Evolutionary conservation across 345 rosid genomes (phyloP).

Genomic region (Eucalyptus albens): DNA sequence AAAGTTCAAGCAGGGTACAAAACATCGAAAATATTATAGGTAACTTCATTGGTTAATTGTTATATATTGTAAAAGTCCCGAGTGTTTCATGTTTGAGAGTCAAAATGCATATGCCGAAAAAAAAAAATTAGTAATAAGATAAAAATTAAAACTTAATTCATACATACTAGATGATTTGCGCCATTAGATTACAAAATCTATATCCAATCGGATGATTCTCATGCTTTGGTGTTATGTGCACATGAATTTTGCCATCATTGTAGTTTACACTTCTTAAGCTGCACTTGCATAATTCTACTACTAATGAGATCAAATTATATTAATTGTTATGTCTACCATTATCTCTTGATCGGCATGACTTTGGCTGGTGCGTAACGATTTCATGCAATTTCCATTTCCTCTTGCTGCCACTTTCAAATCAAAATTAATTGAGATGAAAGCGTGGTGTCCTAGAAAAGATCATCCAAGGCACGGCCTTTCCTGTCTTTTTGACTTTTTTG

Average conservation of each 20-base stretch:
- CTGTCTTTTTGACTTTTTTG: neutral
- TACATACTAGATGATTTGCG: neutral
- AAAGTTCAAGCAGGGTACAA: neutral
- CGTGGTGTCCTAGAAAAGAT: neutral
- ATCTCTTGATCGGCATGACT: neutral
- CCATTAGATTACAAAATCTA: neutral
- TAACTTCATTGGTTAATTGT: accelerated
- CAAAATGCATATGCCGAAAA: neutral
- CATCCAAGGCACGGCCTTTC: neutral
- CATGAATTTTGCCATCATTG: neutral
- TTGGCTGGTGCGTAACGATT: neutral
- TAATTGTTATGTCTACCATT: too few relatives aligned
- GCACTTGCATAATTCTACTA: neutral
- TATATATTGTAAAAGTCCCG: neutral
- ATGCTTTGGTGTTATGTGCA: neutral
- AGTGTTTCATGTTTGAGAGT: neutral
- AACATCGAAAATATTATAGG: neutral
- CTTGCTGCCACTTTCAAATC: neutral
- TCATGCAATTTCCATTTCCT: neutral
- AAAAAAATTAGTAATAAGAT: neutral
- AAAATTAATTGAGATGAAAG: neutral
- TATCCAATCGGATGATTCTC: neutral
- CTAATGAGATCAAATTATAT: too few relatives aligned
- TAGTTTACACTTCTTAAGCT: neutral
- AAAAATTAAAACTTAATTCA: neutral